These are phyloP conservation scores for Aspergillus carlsbadensis DNA, from an alignment of 495 filamentous ascomycete species.

Conservation along the genomic window DNA sequence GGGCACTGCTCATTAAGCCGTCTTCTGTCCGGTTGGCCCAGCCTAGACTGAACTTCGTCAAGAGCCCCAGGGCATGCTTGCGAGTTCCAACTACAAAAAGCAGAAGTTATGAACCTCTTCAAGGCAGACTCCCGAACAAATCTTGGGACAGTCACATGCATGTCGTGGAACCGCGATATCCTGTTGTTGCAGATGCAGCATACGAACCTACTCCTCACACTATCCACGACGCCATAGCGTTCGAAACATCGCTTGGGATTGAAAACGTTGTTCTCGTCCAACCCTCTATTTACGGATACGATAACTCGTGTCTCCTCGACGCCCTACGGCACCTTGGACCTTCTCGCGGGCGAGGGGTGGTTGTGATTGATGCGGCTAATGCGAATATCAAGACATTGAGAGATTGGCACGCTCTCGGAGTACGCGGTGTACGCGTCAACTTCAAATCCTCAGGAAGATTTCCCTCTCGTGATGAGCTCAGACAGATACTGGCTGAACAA, in stretches of 20 bases:
- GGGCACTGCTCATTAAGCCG: neutral
- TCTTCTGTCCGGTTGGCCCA: neutral
- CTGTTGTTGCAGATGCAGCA: constrained; percentile 33
- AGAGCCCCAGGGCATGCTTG: neutral
- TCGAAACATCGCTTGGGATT: constrained; percentile 39
- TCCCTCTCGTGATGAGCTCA: constrained; percentile 33
- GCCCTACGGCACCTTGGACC: constrained; percentile 40
- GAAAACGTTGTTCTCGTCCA: constrained; percentile 51
- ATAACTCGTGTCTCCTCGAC: constrained; percentile 53
- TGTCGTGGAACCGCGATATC: constrained; percentile 46
- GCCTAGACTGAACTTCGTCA: neutral
- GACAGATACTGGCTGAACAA: constrained; percentile 36
- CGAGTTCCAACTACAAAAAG: neutral
- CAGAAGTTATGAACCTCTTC: constrained; percentile 14
- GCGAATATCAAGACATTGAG: constrained; percentile 32
- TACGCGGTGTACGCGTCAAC: constrained; percentile 52
- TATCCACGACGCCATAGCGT: constrained; percentile 37
- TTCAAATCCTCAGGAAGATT: constrained; percentile 44
- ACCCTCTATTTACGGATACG: constrained; percentile 50
- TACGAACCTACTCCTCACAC: constrained; percentile 41
- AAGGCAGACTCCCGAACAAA: constrained; percentile 29
- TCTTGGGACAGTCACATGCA: constrained; percentile 58
- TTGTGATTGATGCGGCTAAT: constrained; percentile 46
- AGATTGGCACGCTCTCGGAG: constrained; percentile 48
- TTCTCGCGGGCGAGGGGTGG: constrained; percentile 46